Base-by-base conservation (phyloP, 208 protist genomes). In the Wallacemonas sp. region DNA sequence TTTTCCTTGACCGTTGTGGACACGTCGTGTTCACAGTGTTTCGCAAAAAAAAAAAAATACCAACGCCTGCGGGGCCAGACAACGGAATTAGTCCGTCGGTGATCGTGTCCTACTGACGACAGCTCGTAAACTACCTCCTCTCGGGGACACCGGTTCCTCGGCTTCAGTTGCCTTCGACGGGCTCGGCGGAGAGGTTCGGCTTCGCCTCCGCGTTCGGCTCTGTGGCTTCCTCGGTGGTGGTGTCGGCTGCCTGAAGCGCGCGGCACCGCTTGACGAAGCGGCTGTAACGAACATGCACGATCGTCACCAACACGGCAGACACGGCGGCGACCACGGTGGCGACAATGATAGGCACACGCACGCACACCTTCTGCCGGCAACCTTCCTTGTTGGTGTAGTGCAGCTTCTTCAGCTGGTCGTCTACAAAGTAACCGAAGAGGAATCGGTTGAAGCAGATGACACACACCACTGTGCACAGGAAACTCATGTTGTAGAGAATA, bases 361-460 rank as follows among this genome's bases (percentile, higher is more conserved):
- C 69, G 27, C 81, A 87, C 17, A 55, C 61, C 5, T 64, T 57
- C 15, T 54, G 36, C 17, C 44, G 72, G 74, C 77, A 84, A 15
- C 68, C 81, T 60, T 66, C 60, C 13, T 24, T 39, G 42, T 70
- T 63, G 6, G 75, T 68, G 73, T 74, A 66, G 33, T 39, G 63
- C 53, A 73, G 73, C 58, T 80, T 81, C 27, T 73, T 68, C 48
- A 76, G 78, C 66, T 84, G 58, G n/a, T 54, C 13, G 64, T 89
- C 83, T 44, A 89, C 70, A 36, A 66, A 73, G 52, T 71, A 62
- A 13, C 83, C 83, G 45, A 89, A 89, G 30, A 89, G 65, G 52
- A 83, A 63, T 44, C 83, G 83, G 57, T 89, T 89, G 52, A 86
- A 89, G 64, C 74, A 74, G 46, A 89, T 81, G 27, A 84, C 76